Evolutionary conservation across 306 rosid species (phyloP).

Genomic region (Medicago lupulina): DNA sequence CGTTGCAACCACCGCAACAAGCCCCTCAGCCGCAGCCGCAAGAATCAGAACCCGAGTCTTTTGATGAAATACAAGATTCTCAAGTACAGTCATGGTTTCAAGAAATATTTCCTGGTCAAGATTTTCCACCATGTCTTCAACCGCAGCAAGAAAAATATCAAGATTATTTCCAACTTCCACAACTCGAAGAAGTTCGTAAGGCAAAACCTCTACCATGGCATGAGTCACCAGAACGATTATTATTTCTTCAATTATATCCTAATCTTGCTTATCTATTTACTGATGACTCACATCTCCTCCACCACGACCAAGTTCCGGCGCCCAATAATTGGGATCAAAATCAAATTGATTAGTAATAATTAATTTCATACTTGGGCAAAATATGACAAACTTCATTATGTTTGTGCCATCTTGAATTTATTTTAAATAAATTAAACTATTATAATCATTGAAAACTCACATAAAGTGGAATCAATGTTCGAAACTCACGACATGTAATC

Average conservation of each 20-base stretch:
- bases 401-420: no score
- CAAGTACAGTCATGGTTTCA: not conserved
- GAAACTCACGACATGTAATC: no score
- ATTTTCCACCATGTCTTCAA: constrained; percentile 1
- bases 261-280: not conserved
- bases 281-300: not conserved
- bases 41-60: not conserved
- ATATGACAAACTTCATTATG: no score
- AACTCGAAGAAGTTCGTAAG: not conserved
- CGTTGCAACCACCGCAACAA: not conserved
- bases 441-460: no score
- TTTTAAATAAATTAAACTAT: no score
- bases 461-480: no score
- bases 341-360: no score
- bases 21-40: not conserved
- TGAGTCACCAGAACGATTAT: not conserved
- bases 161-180: not conserved
- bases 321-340: no score
- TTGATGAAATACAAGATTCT: not conserved
- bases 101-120: not conserved
- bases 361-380: no score
- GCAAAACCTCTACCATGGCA: not conserved
- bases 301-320: not conserved
- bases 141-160: not conserved
- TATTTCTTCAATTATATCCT: not conserved